phyloP scores from a whole-genome alignment of 306 rosid genomes.

The Argentina anserina region DNA sequence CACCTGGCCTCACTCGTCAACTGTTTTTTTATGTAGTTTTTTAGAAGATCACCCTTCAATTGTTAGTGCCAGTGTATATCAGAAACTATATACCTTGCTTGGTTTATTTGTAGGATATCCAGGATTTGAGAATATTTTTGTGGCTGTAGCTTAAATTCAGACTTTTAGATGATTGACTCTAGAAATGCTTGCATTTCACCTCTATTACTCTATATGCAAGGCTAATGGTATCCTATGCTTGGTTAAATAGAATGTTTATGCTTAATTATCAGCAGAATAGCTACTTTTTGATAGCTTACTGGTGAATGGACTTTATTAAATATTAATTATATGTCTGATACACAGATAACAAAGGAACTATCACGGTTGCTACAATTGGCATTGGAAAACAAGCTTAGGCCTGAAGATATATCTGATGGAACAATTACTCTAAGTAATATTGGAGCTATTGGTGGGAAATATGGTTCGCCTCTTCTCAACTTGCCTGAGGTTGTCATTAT shows the following conservation, averaged over 20 bases:
- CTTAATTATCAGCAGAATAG: not conserved
- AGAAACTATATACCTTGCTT: not conserved
- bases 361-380: conserved; percentile 78
- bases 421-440: conserved; percentile 86
- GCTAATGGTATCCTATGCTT: not conserved
- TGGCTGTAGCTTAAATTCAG: conserved; percentile 3
- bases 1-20: not conserved
- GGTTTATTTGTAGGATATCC: not conserved
- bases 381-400: conserved; percentile 68
- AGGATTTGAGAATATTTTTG: not conserved
- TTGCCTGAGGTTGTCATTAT: conserved; percentile 90
- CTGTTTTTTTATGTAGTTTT: too few species aligned
- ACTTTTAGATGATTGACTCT: not conserved
- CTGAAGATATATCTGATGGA: conserved; percentile 72
- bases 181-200: not conserved
- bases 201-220: not conserved
- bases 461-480: conserved; percentile 89
- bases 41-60: too few species aligned
- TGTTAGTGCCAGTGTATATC: not conserved
- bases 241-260: not conserved
- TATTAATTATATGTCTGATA: not conserved
- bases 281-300: not conserved
- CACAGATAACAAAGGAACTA: conserved; percentile 81
- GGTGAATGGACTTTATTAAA: not conserved
- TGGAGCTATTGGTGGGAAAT: conserved; percentile 94